Percentiles rank a stretch among this genome's conserved stretches.
These are phyloP conservation scores for Saururus chinensis DNA, from an alignment of 164 flowering plant species.

Conservation along the genomic window DNA sequence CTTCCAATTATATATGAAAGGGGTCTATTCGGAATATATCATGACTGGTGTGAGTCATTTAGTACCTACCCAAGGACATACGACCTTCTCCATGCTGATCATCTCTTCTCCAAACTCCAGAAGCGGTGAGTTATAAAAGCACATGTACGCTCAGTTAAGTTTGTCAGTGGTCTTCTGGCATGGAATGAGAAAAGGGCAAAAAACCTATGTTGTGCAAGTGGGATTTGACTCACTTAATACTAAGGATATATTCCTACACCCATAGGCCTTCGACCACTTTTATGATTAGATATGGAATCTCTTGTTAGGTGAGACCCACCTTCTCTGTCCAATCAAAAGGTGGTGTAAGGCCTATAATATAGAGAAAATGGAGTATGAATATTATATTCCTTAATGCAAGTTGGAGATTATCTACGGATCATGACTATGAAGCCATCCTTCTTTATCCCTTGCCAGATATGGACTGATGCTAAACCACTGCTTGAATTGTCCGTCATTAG, in stretches of 20 bases:
- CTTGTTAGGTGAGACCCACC: too few relatives aligned
- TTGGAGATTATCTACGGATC: too few relatives aligned
- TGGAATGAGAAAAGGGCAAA: not conserved
- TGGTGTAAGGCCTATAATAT: too few relatives aligned
- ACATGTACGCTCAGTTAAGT: not conserved
- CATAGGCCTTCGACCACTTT: too few relatives aligned
- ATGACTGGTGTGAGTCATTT: slow-evolving; percentile 98
- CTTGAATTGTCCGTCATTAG: not conserved
- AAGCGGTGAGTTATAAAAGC: slow-evolving; percentile 32
- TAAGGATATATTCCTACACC: too few relatives aligned
- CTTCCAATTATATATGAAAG: slow-evolving; percentile 89
- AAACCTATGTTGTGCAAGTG: not conserved
- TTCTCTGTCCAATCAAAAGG: too few relatives aligned
- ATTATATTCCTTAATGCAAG: too few relatives aligned
- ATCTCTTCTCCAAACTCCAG: slow-evolving; percentile 74
- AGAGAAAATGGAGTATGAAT: too few relatives aligned
- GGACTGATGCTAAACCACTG: not conserved
- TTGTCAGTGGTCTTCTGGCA: not conserved
- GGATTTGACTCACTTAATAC: not conserved
- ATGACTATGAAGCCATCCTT: not conserved
- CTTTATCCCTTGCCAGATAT: not conserved
- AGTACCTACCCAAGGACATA: slow-evolving; percentile 91
- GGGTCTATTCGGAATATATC: slow-evolving; percentile 88
- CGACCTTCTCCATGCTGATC: slow-evolving; percentile 95
- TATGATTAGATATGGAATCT: too few relatives aligned